A percentile compares a stretch with the other conserved stretches of the same genome.
Evolutionary conservation across 768 basidiomycete species (phyloP).

Genomic region (Hydnomerulius pinastri): DNA sequence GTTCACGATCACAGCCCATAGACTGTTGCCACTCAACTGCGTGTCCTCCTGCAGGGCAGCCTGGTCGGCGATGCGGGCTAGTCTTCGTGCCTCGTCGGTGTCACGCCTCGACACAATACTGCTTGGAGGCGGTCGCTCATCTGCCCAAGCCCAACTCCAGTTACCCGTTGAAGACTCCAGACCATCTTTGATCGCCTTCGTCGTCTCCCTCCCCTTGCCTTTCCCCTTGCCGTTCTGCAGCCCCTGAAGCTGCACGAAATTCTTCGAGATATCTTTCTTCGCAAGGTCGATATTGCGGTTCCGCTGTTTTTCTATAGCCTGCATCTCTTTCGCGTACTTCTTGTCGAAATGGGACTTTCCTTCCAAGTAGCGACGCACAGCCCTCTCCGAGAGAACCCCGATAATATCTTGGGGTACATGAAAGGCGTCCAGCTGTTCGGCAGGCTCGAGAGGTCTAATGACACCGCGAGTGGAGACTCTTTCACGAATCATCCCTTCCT

Average conservation of each 20-base stretch:
- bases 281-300: conserved; percentile 63
- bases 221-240: conserved; percentile 16
- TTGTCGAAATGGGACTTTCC: conserved; percentile 60
- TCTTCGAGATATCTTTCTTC: conserved; percentile 58
- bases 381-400: conserved; percentile 74
- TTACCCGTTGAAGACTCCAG: conserved; percentile 49
- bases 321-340: conserved; percentile 61
- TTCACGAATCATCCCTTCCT: conserved; percentile 84
- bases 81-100: conserved; percentile 71
- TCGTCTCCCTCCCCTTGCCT: conserved; percentile 21
- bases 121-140: conserved; percentile 86
- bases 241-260: conserved; percentile 47
- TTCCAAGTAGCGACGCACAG: conserved; percentile 74
- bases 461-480: conserved; percentile 80
- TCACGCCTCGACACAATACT: conserved; percentile 91
- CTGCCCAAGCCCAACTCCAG: conserved; percentile 86
- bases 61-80: conserved; percentile 76
- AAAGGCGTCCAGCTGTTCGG: conserved; percentile 65
- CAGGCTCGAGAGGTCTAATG: conserved; percentile 80
- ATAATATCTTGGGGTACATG: conserved; percentile 64
- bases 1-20: conserved; percentile 70
- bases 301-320: conserved; percentile 67
- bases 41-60: conserved; percentile 58
- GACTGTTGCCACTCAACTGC: conserved; percentile 62
- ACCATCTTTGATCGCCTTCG: conserved; percentile 28